These are phyloP conservation scores for Xylaria digitata DNA, from an alignment of 2,329 filamentous ascomycete genomes.

Conservation along the genomic window DNA sequence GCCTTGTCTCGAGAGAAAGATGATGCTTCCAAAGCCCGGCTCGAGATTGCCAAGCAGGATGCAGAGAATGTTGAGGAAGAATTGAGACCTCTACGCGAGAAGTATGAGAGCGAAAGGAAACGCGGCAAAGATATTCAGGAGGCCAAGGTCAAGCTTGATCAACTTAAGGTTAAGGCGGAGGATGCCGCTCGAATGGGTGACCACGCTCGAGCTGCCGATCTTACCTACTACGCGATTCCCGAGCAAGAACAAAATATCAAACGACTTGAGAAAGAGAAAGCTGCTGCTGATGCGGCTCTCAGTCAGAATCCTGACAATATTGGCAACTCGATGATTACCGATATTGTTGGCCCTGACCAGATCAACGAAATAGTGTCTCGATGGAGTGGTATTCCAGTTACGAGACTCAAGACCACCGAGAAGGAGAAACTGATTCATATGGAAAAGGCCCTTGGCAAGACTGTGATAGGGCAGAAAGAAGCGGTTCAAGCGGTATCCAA, in stretches of 20 bases:
- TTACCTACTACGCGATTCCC: slow-evolving; percentile 97
- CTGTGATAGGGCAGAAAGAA: slow-evolving; percentile 94
- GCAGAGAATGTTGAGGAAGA: slow-evolving; percentile 96
- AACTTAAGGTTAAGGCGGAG: slow-evolving; percentile 89
- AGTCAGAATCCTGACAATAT: slow-evolving; percentile 61
- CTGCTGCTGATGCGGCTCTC: slow-evolving; percentile 78
- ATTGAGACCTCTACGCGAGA: slow-evolving; percentile 88
- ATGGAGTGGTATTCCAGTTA: slow-evolving; percentile 99
- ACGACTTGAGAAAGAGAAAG: slow-evolving; percentile 82
- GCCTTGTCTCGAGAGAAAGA: slow-evolving; percentile 94
- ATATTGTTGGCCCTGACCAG: slow-evolving; percentile 94
- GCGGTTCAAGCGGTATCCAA: slow-evolving; percentile 94
- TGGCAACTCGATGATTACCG: slow-evolving; percentile 82
- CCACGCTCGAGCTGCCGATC: slow-evolving; percentile 86
- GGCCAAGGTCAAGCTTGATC: slow-evolving; percentile 93
- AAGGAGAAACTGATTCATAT: slow-evolving; percentile 99
- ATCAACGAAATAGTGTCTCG: slow-evolving; percentile 98
- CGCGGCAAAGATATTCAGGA: slow-evolving; percentile 93
- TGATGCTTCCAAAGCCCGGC: slow-evolving; percentile 85
- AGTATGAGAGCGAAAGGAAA: slow-evolving; percentile 93
- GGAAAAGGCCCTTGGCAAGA: slow-evolving; percentile 84
- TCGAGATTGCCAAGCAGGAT: slow-evolving; percentile 86
- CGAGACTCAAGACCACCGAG: slow-evolving; percentile 90
- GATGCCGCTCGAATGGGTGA: slow-evolving; percentile 91
- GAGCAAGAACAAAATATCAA: slow-evolving; percentile 87